Conservation (phyloP, 2,329 filamentous ascomycete genomes). For the Phoma sp. region DNA sequence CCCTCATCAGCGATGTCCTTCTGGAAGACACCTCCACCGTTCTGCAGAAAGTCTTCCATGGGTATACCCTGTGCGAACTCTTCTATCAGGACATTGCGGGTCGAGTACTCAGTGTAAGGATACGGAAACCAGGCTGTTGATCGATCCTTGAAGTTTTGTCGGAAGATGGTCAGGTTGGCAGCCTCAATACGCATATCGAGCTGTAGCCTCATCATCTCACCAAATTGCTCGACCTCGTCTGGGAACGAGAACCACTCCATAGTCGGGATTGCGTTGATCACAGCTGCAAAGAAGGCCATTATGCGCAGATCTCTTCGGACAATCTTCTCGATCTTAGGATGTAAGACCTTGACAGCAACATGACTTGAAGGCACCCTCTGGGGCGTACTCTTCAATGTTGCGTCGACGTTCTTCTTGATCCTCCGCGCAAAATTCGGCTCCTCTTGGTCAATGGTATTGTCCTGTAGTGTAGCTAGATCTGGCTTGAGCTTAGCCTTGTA, state of each 20-base stretch:
- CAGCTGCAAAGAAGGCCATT: conserved; percentile 87
- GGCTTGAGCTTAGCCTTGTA: conserved; percentile 93
- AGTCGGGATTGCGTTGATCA: conserved; percentile 86
- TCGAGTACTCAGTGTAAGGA: conserved; percentile 90
- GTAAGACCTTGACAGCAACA: conserved; percentile 94
- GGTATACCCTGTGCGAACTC: conserved; percentile 97
- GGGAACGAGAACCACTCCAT: conserved; percentile 98
- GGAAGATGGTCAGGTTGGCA: conserved; percentile 85
- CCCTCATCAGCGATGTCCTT: conserved; percentile 94
- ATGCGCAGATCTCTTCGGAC: conserved; percentile 92
- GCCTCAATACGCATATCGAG: conserved; percentile 94
- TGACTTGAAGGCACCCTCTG: conserved; percentile 86
- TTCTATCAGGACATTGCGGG: conserved; percentile 88
- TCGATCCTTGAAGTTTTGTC: conserved; percentile 86
- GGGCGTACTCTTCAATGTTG: conserved; percentile 83
- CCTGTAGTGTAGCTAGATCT: conserved; percentile 70
- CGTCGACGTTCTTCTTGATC: conserved; percentile 82
- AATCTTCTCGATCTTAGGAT: conserved; percentile 86
- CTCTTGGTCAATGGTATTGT: conserved; percentile 60
- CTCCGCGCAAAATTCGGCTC: conserved; percentile 68
- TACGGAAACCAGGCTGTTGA: conserved; percentile 97
- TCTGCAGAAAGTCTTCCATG: conserved; percentile 85
- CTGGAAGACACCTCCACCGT: conserved; percentile 90
- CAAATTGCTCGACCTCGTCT: conserved; percentile 92
- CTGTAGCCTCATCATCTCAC: conserved; percentile 98